Evolutionary conservation across 2,329 filamentous ascomycete species (phyloP), one percentile per base, ranked within the genome.

Genomic region (Cladosporium velox): DNA sequence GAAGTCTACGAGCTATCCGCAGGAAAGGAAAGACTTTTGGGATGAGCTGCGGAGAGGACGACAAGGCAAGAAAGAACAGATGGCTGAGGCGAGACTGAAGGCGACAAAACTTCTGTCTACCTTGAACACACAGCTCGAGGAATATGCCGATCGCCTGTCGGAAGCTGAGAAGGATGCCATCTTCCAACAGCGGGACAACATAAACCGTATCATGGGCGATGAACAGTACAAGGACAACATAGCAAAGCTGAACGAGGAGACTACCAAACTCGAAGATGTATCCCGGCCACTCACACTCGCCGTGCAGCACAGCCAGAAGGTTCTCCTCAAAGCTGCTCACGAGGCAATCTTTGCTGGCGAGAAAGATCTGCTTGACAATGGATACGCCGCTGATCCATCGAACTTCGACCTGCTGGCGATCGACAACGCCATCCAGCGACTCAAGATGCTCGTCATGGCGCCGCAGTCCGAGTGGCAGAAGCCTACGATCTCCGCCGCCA

Each of bases 21-120:
- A 72, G 26, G 77, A 79, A 68, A 74, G 72, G n/a, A 69, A 69
- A 64, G 77, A 78, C 21, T 78, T 78, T 66, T 78, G 77, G 77
- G 59, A 66, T 11, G 76, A 77, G 66, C 73, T 76, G 38, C 67
- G 67, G 15, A 70, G 72, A 41, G 54, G 64, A 1, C 70, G 73
- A 35, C 71, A 72, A 49, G 67, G 69, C 26, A 72, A 70, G 66
- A 67, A 68, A 32, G 68, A 72, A 54, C 34, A 63, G 6, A 18
- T 74, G 21, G 70, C 66, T 5, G 68, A 69, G 32, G 69, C 65
- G 21, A 69, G 70, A 32, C 30, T 65, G 32, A 72, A 72, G 24
- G 73, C 71, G 5, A 68, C 68, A 21, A 70, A 74, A 26, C 24
- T 74, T 41, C 28, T 77, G 30, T 63, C 66, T 2, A 68, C 71